Conservation (phyloP, 176 grass and related monocot species). For the Tillandsia leiboldiana region DNA sequence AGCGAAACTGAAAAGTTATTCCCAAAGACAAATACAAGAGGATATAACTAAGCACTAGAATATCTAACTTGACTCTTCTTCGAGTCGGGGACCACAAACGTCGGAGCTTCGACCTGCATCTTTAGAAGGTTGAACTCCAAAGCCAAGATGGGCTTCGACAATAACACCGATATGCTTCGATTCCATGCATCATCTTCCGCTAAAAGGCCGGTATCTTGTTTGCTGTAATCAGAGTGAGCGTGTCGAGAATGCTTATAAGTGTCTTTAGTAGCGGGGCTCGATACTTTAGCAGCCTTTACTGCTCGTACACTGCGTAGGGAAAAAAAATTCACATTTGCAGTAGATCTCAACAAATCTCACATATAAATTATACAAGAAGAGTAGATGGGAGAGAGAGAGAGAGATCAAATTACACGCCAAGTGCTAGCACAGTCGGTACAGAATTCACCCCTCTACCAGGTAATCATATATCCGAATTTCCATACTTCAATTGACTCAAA, state of each 20-base stretch:
- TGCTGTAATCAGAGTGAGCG: neutral
- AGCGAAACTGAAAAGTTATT: too few relatives aligned
- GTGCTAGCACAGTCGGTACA: too few relatives aligned
- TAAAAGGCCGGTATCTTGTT: neutral
- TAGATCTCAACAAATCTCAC: neutral
- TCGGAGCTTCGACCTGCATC: constrained; percentile 75
- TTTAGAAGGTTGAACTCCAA: constrained; percentile 69
- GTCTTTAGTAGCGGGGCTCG: constrained; percentile 23
- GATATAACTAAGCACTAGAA: constrained; percentile 23
- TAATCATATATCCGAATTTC: too few relatives aligned
- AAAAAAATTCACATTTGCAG: constrained; percentile 17
- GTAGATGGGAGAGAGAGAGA: too few relatives aligned
- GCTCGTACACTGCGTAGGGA: constrained; percentile 43
- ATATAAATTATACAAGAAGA: too few relatives aligned
- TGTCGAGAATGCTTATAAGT: constrained; percentile 15
- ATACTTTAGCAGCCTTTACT: constrained; percentile 55
- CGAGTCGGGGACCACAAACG: constrained; percentile 16
- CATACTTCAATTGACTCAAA: too few relatives aligned
- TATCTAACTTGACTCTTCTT: constrained; percentile 44
- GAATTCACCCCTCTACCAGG: too few relatives aligned
- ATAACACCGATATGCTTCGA: constrained; percentile 46
- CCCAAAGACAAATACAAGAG: too few relatives aligned
- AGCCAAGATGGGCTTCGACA: constrained; percentile 75
- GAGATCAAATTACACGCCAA: too few relatives aligned
- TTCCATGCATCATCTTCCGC: constrained; percentile 27